Conservation (phyloP, 1,284 basidiomycete genomes). For the Cutaneotrichosporon mucoides region DNA sequence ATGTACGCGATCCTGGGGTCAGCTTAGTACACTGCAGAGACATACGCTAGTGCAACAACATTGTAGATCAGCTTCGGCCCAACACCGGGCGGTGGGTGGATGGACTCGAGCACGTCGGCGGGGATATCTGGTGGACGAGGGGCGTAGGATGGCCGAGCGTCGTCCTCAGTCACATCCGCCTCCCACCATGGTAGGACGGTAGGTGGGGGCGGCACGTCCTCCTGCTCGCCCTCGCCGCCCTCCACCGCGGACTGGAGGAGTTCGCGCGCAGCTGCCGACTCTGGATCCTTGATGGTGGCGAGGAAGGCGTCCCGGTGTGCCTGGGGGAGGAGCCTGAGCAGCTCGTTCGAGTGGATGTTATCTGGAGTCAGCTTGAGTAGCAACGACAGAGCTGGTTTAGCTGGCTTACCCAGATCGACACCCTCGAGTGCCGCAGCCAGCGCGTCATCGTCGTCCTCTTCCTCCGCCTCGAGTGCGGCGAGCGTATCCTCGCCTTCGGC, state of each 20-base stretch:
- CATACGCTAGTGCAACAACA: constrained; percentile 41
- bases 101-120: constrained; percentile 3
- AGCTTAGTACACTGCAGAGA: not conserved
- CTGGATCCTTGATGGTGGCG: constrained; percentile 35
- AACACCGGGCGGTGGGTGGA: constrained; percentile 23
- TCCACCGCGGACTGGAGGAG: constrained; percentile 32
- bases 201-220: constrained; percentile 1
- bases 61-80: constrained; percentile 42
- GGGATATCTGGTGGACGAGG: constrained; percentile 10
- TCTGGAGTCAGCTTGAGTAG: constrained; percentile 26
- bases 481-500: constrained; percentile 28
- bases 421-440: constrained; percentile 30
- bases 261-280: constrained; percentile 32
- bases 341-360: constrained; percentile 40
- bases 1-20: constrained; percentile 40
- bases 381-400: not conserved
- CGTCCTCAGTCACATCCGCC: not conserved
- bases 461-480: constrained; percentile 23
- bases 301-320: constrained; percentile 44
- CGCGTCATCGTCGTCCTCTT: constrained; percentile 27
- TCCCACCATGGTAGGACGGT: constrained; percentile 21
- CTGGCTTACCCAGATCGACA: constrained; percentile 39
- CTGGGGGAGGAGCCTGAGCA: constrained; percentile 43
- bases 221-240: constrained; percentile 15
- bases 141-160: constrained; percentile 11